Evolutionary conservation across 805 yeast genomes (phyloP), one percentile per base, ranked within the genome.

Genomic region (Candida michaelii): DNA sequence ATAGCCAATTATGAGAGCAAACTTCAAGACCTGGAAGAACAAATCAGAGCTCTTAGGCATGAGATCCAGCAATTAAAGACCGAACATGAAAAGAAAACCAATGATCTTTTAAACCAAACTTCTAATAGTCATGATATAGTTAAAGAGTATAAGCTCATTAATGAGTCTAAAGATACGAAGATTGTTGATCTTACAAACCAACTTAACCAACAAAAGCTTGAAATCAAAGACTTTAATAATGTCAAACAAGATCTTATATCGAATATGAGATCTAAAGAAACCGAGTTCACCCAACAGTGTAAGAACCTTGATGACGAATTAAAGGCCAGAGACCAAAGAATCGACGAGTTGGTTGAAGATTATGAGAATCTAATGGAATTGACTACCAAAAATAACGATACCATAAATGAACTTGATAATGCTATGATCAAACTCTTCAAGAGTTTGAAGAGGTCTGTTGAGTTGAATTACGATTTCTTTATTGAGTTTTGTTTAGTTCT

Each of bases 221-320:
- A 63, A 35, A 36, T 59, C 30, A 42, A 45, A 15, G 67, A 62
- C 40, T 46, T 55, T 7, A 49, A 33, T 7, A 47, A 50, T 4
- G 72, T 80, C 70, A 85, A 84, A 54, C 68, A 73, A 23, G 89
- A 85, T 50, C 61, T 87, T 16, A 59, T 83, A 11, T 85, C 82
- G 14, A 85, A 83, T 53, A 73, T 86, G 80, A 65, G 84, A 0
- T 74, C 81, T 24, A 76, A 83, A 48, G 89, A 85, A 50, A 56
- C 56, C 9, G 89, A 83, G 37, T 75, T 76, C 48, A 62, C 69
- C 2, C 68, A 67, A 27, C 90, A 85, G 50, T 63, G 83, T 1
- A 69, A 71, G 34, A 44, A 56, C 3, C 66, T 76, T 14, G 76
- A 74, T 43, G 65, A 69, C 8, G 83, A 83, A 45, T 68, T 80